phyloP scores from a whole-genome alignment of 1,139 yeast species.

The Taphrina sp. region DNA sequence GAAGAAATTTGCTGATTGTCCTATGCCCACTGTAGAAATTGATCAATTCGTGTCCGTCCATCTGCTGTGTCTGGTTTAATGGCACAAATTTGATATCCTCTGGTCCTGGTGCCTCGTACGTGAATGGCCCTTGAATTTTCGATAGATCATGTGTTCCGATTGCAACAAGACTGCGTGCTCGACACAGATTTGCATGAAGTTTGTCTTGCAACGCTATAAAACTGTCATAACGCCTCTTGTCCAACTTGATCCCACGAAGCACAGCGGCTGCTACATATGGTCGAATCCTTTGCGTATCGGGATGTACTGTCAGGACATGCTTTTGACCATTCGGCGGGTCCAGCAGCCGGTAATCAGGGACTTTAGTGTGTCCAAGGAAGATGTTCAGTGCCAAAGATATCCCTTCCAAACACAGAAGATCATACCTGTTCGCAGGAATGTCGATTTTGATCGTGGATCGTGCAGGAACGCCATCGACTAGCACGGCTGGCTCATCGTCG shows the following conservation, averaged over 20 bases:
- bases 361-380: conserved; percentile 65
- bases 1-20: conserved; percentile 83
- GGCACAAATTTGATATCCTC: conserved; percentile 76
- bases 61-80: conserved; percentile 73
- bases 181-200: conserved; percentile 89
- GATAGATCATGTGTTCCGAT: conserved; percentile 97
- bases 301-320: conserved; percentile 21
- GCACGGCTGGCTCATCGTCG: conserved; percentile 50
- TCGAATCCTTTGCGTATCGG: conserved; percentile 61
- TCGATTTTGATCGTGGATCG: conserved; percentile 96
- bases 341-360: conserved; percentile 66
- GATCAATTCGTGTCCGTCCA: conserved; percentile 77
- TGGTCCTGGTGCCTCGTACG: conserved; percentile 83
- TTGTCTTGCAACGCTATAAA: conserved; percentile 96
- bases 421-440: conserved; percentile 96
- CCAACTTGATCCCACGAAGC: conserved; percentile 75
- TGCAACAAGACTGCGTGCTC: conserved; percentile 95
- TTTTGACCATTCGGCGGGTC: conserved; percentile 48
- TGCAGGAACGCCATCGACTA: conserved; percentile 57
- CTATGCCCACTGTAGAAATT: conserved; percentile 87
- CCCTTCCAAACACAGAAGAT: conserved; percentile 97
- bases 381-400: conserved; percentile 92
- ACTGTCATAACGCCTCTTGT: conserved; percentile 82
- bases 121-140: conserved; percentile 76
- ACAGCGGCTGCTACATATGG: conserved; percentile 95